phyloP scores from a whole-genome alignment of 257 asterid genomes.

The Solanum peruvianum region DNA sequence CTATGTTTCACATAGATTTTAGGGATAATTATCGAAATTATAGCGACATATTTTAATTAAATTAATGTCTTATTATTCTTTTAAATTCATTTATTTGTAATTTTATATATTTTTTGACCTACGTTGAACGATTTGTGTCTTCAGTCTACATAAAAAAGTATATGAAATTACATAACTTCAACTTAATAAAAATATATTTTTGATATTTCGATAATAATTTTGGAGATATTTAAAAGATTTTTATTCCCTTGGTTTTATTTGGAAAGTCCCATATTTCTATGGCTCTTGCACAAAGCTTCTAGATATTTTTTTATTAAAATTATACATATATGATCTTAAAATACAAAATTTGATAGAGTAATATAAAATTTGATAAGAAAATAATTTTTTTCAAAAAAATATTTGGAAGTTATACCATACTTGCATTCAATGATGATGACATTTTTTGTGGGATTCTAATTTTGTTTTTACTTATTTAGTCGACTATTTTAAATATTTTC shows the following conservation, averaged over 20 bases:
- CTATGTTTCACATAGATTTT: neutral
- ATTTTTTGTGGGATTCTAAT: neutral
- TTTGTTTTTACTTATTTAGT: neutral
- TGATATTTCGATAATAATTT: neutral
- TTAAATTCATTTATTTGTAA: accelerated
- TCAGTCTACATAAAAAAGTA: no score
- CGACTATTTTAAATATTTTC: neutral
- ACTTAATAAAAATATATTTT: no score
- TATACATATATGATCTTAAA: neutral
- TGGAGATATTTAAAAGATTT: no score
- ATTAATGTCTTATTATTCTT: accelerated
- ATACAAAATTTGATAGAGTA: neutral
- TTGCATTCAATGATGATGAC: neutral
- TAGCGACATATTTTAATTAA: no score
- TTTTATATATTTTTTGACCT: no score
- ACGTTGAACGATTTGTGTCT: accelerated
- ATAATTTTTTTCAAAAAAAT: no score
- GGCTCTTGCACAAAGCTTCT: neutral
- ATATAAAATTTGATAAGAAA: neutral
- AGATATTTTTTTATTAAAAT: no score
- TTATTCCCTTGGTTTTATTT: neutral
- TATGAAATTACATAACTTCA: no score
- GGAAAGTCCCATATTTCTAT: neutral
- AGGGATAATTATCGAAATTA: no score
- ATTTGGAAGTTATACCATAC: neutral